Evolutionary conservation across 2,329 filamentous ascomycete species (phyloP), one percentile per base, ranked within the genome.

Genomic region (Thielaviopsis populi): DNA sequence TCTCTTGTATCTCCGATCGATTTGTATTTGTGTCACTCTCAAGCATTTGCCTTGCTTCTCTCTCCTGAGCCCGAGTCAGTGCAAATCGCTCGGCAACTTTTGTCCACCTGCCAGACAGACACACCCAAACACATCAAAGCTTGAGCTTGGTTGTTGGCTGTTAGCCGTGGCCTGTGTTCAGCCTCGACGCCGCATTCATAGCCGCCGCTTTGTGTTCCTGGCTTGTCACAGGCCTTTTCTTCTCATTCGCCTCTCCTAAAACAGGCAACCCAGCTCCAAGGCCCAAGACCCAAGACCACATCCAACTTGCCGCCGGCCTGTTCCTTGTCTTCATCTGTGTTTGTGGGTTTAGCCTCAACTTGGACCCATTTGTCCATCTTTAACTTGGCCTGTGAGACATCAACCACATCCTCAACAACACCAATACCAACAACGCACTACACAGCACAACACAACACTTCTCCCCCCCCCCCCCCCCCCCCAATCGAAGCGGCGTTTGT

Each of bases 261-360:
- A 48, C 30, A 30, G 24, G 13, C 30, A 5, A 59, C 8, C 17
- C 15, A 15, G 7, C 41, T 13, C 41, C 10, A 22, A 50, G 22
- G 15, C 7, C 17, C 24, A 33, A 56, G 27, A 27, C 7, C 17
- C 24, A 33, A 56, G 27, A 27, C 53, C 53, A 56, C 33, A 15
- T 30, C 24, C 53, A 56, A 56, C 53, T 56, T 56, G 53, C 53
- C 53, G 53, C 27, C 17, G 53, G 53, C 27, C 53, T 56, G 17
- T 56, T 56, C 53, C 53, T 56, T 56, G 53, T 56, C 53, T 37
- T 56, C 27, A 27, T 56, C 53, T 27, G 53, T 56, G 53, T 56
- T 56, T 56, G 24, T 56, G 27, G 53, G 53, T 56, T 30, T 33
- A 30, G 53, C 53, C 53, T 56, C 6, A 33, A 56, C 53, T 33